These are phyloP conservation scores for Fagopyrum tataricum DNA, from an alignment of 148 eudicot genomes.

Conservation along the genomic window DNA sequence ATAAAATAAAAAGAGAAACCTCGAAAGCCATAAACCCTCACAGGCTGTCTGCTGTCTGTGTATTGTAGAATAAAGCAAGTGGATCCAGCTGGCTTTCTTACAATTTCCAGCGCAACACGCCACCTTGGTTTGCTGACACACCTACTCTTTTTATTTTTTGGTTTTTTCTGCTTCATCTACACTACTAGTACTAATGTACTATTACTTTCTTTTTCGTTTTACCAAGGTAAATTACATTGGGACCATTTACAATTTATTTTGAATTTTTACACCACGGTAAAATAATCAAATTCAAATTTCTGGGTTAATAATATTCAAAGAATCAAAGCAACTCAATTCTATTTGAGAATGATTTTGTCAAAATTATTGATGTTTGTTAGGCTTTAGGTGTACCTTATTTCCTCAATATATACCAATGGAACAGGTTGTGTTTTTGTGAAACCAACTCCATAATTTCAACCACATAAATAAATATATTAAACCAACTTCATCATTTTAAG, in stretches of 20 bases:
- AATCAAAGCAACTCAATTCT: background rate
- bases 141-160: background rate
- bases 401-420: conserved; percentile 2
- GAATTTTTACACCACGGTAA: too few species aligned
- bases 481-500: too few species aligned
- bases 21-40: background rate
- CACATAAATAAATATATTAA: too few species aligned
- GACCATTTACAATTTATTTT: too few species aligned
- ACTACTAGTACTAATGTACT: background rate
- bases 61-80: background rate
- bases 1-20: background rate
- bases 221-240: background rate
- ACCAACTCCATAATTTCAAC: conserved; percentile 1
- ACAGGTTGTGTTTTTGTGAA: conserved; percentile 7
- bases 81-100: conserved; percentile 4
- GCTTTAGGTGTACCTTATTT: conserved; percentile 1
- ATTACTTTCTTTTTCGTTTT: too few species aligned
- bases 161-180: background rate
- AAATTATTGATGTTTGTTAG: conserved; percentile 10
- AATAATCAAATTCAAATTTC: too few species aligned
- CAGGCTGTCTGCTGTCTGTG: too few species aligned
- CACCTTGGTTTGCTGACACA: conserved; percentile 1
- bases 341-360: background rate
- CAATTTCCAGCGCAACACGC: conserved; percentile 7
- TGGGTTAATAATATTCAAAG: background rate